Conservation (phyloP, 163 green algal genomes). For the Botryococcus braunii region DNA sequence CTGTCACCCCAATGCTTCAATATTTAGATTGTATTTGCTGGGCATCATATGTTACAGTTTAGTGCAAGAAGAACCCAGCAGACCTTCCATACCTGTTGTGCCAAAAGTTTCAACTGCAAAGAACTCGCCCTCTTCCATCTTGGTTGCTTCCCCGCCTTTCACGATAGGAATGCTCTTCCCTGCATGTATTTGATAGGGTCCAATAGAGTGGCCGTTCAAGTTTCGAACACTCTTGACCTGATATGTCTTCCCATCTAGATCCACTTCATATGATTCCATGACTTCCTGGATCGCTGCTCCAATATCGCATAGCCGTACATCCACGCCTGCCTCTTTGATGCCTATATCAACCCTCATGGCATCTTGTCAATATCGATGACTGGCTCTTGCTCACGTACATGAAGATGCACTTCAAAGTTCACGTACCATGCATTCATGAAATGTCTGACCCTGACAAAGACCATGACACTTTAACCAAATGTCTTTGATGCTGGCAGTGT, state of each 20-base stretch:
- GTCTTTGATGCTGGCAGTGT: too few relatives aligned
- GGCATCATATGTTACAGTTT: too few relatives aligned
- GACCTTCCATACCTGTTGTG: conserved; percentile 59
- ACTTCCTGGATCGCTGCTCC: conserved; percentile 86
- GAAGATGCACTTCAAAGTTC: too few relatives aligned
- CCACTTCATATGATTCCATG: conserved; percentile 96
- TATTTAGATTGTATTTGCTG: not conserved
- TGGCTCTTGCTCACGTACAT: too few relatives aligned
- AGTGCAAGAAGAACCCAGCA: too few relatives aligned
- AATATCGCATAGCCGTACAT: conserved; percentile 94
- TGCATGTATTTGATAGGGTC: conserved; percentile 93
- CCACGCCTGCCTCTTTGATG: conserved; percentile 79
- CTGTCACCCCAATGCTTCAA: conserved; percentile 17
- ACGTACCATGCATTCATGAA: too few relatives aligned
- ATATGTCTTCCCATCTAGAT: conserved; percentile 90
- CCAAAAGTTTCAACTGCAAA: conserved; percentile 99
- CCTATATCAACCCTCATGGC: conserved; percentile 25
- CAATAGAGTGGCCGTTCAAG: conserved; percentile 98
- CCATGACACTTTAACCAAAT: too few relatives aligned
- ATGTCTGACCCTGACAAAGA: too few relatives aligned
- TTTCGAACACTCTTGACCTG: conserved; percentile 92
- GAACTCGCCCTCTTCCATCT: conserved; percentile 99
- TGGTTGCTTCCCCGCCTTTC: conserved; percentile 85
- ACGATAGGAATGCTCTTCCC: conserved; percentile 98
- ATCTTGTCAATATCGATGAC: too few relatives aligned